Evolutionary conservation across 2,329 filamentous ascomycete species (phyloP).

Genomic region (Clonostachys byssicola): DNA sequence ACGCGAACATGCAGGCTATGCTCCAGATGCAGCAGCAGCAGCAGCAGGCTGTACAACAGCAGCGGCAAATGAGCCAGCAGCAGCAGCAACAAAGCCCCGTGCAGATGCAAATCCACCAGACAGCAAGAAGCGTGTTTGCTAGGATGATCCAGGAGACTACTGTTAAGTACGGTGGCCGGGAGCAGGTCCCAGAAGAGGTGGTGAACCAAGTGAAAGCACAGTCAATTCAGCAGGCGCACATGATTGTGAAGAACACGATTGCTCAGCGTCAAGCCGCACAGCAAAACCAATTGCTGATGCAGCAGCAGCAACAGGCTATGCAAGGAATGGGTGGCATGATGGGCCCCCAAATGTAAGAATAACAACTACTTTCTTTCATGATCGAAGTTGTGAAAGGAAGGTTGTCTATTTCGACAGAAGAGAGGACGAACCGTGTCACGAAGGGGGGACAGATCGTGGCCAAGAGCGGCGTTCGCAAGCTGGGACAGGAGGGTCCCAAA

Average conservation of each 20-base stretch:
- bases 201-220: constrained; percentile 37
- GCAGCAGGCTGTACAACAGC: constrained; percentile 23
- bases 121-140: constrained; percentile 29
- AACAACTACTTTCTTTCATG: no score
- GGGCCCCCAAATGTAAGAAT: constrained; percentile 41
- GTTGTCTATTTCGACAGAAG: no score
- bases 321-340: constrained; percentile 52
- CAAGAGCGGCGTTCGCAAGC: no score
- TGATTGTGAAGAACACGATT: constrained; percentile 22
- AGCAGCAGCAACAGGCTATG: constrained; percentile 30
- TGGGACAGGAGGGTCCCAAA: no score
- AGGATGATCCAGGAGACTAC: constrained; percentile 26
- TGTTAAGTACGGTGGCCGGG: constrained; percentile 30
- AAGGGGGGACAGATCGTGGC: no score
- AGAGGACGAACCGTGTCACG: no score
- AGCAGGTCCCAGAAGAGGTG: constrained; percentile 40
- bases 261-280: constrained; percentile 24
- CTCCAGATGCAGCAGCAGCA: constrained; percentile 21
- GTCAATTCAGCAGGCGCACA: constrained; percentile 32
- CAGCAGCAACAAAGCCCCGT: constrained; percentile 20
- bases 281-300: constrained; percentile 20
- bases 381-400: no score
- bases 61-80: constrained; percentile 23
- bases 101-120: neutral
- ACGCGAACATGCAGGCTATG: constrained; percentile 27